Evolutionary conservation across 257 asterid species (phyloP), one percentile per base, ranked within the genome.

Genomic region (Rhazya stricta): DNA sequence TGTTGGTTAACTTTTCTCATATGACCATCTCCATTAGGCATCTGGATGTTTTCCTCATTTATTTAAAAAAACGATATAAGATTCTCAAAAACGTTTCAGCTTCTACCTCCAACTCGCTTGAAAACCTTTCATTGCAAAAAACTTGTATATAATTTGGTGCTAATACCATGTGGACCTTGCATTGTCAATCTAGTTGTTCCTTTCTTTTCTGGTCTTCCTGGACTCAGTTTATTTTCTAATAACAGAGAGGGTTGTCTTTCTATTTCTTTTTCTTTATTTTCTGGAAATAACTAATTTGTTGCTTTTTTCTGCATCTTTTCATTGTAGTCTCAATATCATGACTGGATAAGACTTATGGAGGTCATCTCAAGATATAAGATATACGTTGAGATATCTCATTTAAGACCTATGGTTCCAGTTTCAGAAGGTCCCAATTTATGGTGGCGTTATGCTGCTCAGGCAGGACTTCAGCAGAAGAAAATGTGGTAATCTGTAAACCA

Each of bases 381-480:
- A 61, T 86, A 83, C 72, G 89, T 92, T 32, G 99, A 95, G 80
- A 85, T 89, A 68, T 91, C 93, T 78, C 96, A 95, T 86, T 89
- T 95, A 84, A 89, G 99, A 79, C 99, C 99, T 3, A 51, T 72
- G 87, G 87, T 88, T 75, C 92, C 97, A 41, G 88, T 95, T 83
- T 86, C 88, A 19, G 89, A 81, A 70, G 75, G 78, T 78, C 89
- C 87, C 34, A 78, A 79, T 48, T 83, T 84, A 77, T 95, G 99
- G 99, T 95, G 99, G 99, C 93, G 89, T 77, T 95, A 91, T 87
- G 99, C 96, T 78, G 92, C 93, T 85, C 96, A 89, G 79, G 99
- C 96, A 80, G 92, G 82, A 50, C 80, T 95, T 88, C 97, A 91
- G 83, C 96, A 87, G 88, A 92, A 85, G 86, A 91, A 81, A 85